A percentile compares a stretch with the other conserved stretches of the same genome.
Conservation (phyloP, 2,329 filamentous ascomycete genomes). For the Knufia fluminis region DNA sequence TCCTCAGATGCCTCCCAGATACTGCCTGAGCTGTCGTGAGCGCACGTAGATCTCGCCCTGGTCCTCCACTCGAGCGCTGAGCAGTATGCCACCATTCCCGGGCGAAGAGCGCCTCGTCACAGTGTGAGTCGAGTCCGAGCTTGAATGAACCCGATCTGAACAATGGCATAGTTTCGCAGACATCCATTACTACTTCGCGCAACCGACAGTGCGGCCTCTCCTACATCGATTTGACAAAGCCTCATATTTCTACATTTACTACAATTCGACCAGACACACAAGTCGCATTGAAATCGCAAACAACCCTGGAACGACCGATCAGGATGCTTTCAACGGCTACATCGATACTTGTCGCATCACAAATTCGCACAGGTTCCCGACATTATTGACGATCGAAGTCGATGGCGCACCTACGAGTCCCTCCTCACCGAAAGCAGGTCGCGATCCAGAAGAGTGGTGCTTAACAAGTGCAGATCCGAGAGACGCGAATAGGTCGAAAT, state of each 20-base stretch:
- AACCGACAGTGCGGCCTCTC: conserved; percentile 45
- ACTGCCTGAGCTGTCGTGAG: not conserved
- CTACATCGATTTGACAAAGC: conserved; percentile 57
- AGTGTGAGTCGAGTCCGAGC: conserved; percentile 30
- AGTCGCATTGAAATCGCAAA: conserved; percentile 55
- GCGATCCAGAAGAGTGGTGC: conserved; percentile 44
- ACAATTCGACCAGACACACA: conserved; percentile 44
- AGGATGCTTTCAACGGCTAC: conserved; percentile 54
- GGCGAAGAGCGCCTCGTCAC: conserved; percentile 40
- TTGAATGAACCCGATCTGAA: not conserved
- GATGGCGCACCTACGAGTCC: conserved; percentile 31
- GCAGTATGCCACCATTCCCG: conserved; percentile 35
- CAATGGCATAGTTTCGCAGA: conserved; percentile 48
- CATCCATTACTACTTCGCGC: conserved; percentile 54
- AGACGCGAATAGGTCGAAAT: conserved; percentile 45
- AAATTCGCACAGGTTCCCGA: conserved; percentile 52
- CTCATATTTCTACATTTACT: conserved; percentile 57
- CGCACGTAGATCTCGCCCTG: too few species aligned
- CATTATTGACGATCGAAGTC: conserved; percentile 48
- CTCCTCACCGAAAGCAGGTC: conserved; percentile 20
- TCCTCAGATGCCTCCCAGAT: too few species aligned
- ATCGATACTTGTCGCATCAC: conserved; percentile 44
- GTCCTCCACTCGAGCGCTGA: too few species aligned
- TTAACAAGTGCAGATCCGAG: conserved; percentile 45
- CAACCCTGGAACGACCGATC: conserved; percentile 52